Conservation (phyloP, 176 grass and related monocot species). For the Tillandsia fasciculata region DNA sequence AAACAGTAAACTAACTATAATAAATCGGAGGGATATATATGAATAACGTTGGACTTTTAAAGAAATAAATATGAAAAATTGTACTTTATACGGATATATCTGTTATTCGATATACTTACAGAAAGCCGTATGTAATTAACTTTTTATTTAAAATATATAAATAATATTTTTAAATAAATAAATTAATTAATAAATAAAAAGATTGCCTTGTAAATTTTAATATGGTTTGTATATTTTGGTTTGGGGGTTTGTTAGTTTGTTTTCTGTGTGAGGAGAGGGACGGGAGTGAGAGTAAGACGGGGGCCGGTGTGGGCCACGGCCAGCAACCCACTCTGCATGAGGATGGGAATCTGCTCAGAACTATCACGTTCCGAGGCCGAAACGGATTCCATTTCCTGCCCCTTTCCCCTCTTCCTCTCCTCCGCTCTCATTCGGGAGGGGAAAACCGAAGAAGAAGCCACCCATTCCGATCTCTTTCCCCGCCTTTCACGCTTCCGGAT, state of each 20-base stretch:
- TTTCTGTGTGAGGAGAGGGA: background rate
- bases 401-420: conserved; percentile 1
- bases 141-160: too few relatives aligned
- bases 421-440: background rate
- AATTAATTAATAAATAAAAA: too few relatives aligned
- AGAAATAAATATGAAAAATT: too few relatives aligned
- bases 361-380: conserved; percentile 16
- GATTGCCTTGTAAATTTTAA: too few relatives aligned
- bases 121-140: too few relatives aligned
- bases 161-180: too few relatives aligned
- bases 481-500: conserved; percentile 39
- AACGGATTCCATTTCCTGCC: background rate
- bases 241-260: background rate
- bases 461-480: conserved; percentile 32
- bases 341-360: conserved; percentile 24
- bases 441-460: background rate
- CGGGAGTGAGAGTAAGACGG: background rate
- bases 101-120: too few relatives aligned
- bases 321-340: background rate
- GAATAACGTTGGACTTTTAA: too few relatives aligned
- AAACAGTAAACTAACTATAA: too few relatives aligned
- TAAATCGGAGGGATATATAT: too few relatives aligned
- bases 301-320: background rate
- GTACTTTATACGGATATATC: too few relatives aligned
- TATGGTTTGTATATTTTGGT: background rate